Evolutionary conservation across 2,329 filamentous ascomycete genomes (phyloP), one percentile per base, ranked within the genome.

Genomic region (Diplodia seriata): DNA sequence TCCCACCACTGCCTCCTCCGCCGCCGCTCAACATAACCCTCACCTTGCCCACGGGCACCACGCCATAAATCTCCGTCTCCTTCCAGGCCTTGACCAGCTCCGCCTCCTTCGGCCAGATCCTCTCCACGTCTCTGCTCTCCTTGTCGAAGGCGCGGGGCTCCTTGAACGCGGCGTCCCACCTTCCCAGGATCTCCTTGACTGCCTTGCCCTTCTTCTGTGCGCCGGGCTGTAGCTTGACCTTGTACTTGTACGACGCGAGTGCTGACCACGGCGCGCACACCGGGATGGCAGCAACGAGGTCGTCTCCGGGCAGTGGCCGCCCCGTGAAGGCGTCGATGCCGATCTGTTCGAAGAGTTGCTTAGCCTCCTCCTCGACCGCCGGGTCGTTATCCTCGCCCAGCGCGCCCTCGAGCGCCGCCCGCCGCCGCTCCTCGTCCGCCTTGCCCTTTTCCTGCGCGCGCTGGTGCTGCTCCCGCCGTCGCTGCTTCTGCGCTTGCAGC

Each of bases 161-260:
- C 65, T 82, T 83, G 7, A 88, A 86, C 61, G 89, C 92, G 23
- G 84, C 79, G 71, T 90, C 85, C 94, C 94, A 97, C 69, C 87
- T 86, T 59, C 90, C 88, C n/a, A 98, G 80, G 38, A 98, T 90
- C 79, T 98, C 94, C 77, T 92, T 92, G 57, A 97, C 89, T 0
- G 93, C 94, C 77, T 97, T 98, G 11, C 95, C 94, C 81, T 97
- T 97, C 85, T 98, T 99, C 71, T 90, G 86, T 0, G 89, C 81
- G 0, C 95, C 95, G 0, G 95, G 95, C 80, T 98, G 95, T 73
- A 99, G 79, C 83, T 99, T 99, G 66, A 90, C 92, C 79, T 96
- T 96, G 83, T 97, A 98, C 80, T 97, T 97, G 80, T 91, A 91
- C 67, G 86, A 87, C 80, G 84, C 80, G 66, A 90, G 77, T 0